Percentiles rank a stretch among this genome's conserved stretches.
These are phyloP conservation scores for Cystobasidium pallidum DNA, from an alignment of 1,284 basidiomycete species.

Conservation along the genomic window DNA sequence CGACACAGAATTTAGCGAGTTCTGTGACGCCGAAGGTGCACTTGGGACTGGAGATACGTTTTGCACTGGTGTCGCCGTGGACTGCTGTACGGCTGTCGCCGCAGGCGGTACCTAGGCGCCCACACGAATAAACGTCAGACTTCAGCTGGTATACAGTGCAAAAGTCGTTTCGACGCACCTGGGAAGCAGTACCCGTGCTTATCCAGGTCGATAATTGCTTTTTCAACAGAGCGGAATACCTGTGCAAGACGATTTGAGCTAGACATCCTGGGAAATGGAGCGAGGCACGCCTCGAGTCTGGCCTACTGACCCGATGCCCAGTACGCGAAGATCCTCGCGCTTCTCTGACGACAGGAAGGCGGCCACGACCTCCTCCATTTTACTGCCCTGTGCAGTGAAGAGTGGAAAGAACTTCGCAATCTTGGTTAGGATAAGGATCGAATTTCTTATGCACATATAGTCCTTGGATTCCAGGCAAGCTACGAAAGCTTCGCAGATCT, in stretches of 20 bases:
- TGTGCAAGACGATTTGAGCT: background rate
- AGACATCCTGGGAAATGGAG: background rate
- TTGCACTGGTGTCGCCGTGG: background rate
- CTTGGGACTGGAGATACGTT: background rate
- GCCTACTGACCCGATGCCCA: constrained; percentile 68
- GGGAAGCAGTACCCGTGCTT: background rate
- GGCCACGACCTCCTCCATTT: constrained; percentile 69
- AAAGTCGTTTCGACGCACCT: background rate
- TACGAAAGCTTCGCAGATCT: constrained; percentile 39
- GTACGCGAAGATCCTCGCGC: constrained; percentile 67
- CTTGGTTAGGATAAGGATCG: constrained; percentile 84
- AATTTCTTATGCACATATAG: constrained; percentile 93
- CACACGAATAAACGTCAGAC: background rate
- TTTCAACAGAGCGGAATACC: constrained; percentile 50
- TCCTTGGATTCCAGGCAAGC: constrained; percentile 60
- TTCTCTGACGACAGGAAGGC: constrained; percentile 72
- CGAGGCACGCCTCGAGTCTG: no score
- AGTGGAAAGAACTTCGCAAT: constrained; percentile 84
- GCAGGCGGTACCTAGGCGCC: background rate
- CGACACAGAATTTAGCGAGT: background rate
- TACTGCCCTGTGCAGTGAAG: constrained; percentile 61
- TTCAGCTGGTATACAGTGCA: background rate
- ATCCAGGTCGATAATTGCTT: constrained; percentile 46
- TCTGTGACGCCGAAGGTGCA: background rate
- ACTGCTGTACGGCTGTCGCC: background rate